Evolutionary conservation across 331 rosid species (phyloP).

Genomic region (Pyracantha coccinea): DNA sequence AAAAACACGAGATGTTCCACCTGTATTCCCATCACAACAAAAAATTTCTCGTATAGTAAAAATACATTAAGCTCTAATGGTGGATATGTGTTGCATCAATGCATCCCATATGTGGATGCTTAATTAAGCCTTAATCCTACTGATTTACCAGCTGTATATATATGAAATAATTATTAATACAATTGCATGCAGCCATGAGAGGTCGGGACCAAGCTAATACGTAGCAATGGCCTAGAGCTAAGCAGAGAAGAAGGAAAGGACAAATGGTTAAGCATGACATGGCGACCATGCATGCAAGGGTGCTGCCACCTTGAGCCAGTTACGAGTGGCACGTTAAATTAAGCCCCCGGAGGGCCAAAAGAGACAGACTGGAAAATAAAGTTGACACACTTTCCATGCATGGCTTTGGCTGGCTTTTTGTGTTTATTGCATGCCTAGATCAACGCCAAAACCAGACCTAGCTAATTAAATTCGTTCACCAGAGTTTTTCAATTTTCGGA

Average conservation of each 20-base stretch:
- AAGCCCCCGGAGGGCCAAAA: not conserved
- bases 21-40: too few species aligned
- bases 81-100: too few species aligned
- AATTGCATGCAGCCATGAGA: not conserved
- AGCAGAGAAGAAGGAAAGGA: not conserved
- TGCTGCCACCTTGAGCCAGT: not conserved
- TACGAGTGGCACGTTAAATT: not conserved
- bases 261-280: not conserved
- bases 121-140: too few species aligned
- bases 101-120: too few species aligned
- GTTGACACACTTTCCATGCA: not conserved
- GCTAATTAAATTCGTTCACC: not conserved
- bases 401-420: not conserved
- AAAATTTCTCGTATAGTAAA: too few species aligned
- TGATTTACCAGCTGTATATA: too few species aligned
- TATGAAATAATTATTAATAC: not conserved
- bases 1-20: too few species aligned
- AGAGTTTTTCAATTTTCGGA: not conserved
- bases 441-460: not conserved
- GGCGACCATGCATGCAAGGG: conserved; percentile 8
- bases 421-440: not conserved
- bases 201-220: not conserved
- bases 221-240: not conserved
- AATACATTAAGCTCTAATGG: too few species aligned
- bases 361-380: not conserved